Conservation (phyloP, 148 eudicot genomes). For the Camellia sinensis region DNA sequence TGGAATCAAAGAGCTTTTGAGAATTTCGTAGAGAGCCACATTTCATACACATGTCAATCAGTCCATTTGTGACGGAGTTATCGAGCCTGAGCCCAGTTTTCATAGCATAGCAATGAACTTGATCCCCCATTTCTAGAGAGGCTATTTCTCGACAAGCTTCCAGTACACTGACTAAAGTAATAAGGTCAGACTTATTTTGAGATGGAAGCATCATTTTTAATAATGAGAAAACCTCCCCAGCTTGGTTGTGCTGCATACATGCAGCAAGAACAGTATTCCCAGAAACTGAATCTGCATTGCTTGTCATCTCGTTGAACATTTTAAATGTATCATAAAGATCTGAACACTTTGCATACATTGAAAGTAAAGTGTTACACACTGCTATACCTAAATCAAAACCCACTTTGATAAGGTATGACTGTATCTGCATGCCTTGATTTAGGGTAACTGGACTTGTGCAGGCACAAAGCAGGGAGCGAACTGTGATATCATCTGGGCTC, state of each 20-base stretch:
- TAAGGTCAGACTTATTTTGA: constrained; percentile 26
- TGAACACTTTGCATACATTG: constrained; percentile 40
- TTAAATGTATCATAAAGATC: constrained; percentile 22
- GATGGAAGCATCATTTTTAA: constrained; percentile 33
- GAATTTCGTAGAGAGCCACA: constrained; percentile 36
- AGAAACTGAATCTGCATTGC: constrained; percentile 34
- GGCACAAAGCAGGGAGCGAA: constrained; percentile 38
- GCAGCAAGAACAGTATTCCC: constrained; percentile 41
- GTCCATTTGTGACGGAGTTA: constrained; percentile 28
- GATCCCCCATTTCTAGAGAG: constrained; percentile 40
- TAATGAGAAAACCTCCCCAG: constrained; percentile 28
- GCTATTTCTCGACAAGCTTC: constrained; percentile 38
- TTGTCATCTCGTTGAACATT: constrained; percentile 30
- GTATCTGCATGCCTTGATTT: constrained; percentile 34
- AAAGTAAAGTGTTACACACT: constrained; percentile 36
- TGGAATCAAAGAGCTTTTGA: constrained; percentile 32
- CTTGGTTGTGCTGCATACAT: constrained; percentile 28
- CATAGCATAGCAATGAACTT: constrained; percentile 25
- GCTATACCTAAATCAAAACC: constrained; percentile 26
- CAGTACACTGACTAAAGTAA: constrained; percentile 25
- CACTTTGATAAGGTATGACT: constrained; percentile 33
- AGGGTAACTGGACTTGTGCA: constrained; percentile 24
- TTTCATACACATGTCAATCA: constrained; percentile 41
- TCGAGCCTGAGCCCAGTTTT: constrained; percentile 30
- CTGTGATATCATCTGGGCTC: constrained; percentile 37